Evolutionary conservation across 257 asterid species (phyloP), one percentile per base, ranked within the genome.

Genomic region (Petunia axillaris): DNA sequence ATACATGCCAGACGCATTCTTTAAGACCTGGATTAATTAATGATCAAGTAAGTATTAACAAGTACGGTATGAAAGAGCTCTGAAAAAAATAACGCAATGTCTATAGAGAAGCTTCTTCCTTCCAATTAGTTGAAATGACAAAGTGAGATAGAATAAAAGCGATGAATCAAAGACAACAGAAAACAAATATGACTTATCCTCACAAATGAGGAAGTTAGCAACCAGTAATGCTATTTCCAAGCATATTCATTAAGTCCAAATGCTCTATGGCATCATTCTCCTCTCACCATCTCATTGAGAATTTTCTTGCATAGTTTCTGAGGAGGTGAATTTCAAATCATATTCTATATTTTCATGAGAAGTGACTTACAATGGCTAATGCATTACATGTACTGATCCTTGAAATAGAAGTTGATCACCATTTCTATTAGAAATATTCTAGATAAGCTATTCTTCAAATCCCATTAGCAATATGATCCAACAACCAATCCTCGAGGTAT

Each of bases 1-100:
- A 79, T 92, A 95, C 99, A 95, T 95, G 77, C 99, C 99, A 77
- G 94, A 85, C 53, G 99, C 98, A 64, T 85, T 92, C 80, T 95
- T 94, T 83, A 95, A 89, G 68, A 89, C 99, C 98, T 95, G 83
- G 64, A 81, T 40, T 8, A 81, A 48, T 83, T 67, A 48, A 40
- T 58, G n/a, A 62, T 54, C 53, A 58, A 66, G 38, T 58, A 36
- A 83, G 43, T 78, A 65, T 7, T 40, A n/a, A 66, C 38, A 25
- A 25, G 25, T 9, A 35, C 53, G 76, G 76, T 64, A 46, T 46
- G 75, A 64, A 77, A 44, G 58, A 39, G 59, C 40, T 77, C 46
- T 41, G 60, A 77, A 77, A 58, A 59, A 62, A 60, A 8, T 41
- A 44, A 77, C 25, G 35, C 43, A 1, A 59, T 4, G 54, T 9